A percentile compares a stretch with the other conserved stretches of the same genome.
Evolutionary conservation across 2,329 filamentous ascomycete genomes (phyloP).

Genomic region (Anthostomella pinea): DNA sequence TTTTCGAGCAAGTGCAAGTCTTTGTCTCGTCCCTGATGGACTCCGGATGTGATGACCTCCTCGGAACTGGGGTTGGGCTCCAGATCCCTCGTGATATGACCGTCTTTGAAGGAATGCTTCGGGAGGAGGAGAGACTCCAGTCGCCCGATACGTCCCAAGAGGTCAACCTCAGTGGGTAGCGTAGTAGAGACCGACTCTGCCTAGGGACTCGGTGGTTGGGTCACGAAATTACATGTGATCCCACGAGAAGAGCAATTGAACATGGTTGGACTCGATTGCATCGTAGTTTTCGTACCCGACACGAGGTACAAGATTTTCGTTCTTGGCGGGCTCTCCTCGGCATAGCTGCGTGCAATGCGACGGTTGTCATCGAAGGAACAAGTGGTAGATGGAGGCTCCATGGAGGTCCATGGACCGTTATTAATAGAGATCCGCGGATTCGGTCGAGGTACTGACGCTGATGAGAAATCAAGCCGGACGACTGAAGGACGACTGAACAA

Average conservation of each 20-base stretch:
- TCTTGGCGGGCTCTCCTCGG: slow-evolving; percentile 14
- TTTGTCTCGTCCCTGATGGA: no score
- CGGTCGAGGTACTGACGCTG: no score
- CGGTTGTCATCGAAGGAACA: background rate
- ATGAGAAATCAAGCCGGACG: no score
- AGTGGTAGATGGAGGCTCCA: slow-evolving; percentile 7
- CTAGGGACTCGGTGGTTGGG: slow-evolving; percentile 9
- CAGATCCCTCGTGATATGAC: no score
- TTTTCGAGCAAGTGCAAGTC: slow-evolving; percentile 14
- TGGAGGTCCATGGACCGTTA: slow-evolving; percentile 5
- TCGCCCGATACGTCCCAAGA: slow-evolving; percentile 17
- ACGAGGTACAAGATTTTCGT: slow-evolving; percentile 19
- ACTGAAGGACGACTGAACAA: no score
- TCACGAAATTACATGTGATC: slow-evolving; percentile 14
- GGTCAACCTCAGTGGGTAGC: slow-evolving; percentile 2
- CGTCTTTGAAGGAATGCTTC: background rate
- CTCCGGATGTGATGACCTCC: no score
- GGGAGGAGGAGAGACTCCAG: slow-evolving; percentile 19
- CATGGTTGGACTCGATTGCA: slow-evolving; percentile 19
- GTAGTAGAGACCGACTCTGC: slow-evolving; percentile 1
- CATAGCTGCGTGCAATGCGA: slow-evolving; percentile 10
- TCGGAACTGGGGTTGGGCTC: slow-evolving; percentile 1
- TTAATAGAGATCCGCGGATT: slow-evolving; percentile 1
- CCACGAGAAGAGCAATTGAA: slow-evolving; percentile 19
- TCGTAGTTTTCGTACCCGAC: slow-evolving; percentile 20